Conservation (phyloP, 129 eudicot species). For the Flaveria brownii region DNA sequence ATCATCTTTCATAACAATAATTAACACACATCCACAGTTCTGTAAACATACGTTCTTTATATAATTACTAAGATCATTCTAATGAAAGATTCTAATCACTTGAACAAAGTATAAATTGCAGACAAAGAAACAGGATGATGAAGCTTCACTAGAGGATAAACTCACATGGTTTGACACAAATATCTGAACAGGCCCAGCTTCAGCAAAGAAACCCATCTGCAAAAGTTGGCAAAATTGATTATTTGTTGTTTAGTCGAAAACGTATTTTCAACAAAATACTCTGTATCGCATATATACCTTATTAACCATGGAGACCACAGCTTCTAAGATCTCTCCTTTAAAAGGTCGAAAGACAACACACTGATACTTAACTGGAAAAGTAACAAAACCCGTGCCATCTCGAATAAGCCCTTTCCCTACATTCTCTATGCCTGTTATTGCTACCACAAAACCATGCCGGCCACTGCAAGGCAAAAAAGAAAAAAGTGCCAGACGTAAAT, state of each 20-base stretch:
- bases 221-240: background rate
- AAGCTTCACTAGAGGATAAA: background rate
- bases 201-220: slow-evolving; percentile 99
- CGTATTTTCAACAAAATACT: background rate
- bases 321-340: slow-evolving; percentile 95
- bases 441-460: slow-evolving; percentile 92
- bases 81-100: background rate
- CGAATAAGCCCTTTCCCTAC: slow-evolving; percentile 91
- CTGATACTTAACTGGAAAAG: slow-evolving; percentile 85
- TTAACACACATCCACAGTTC: background rate
- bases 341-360: slow-evolving; percentile 95
- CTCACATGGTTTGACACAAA: slow-evolving; percentile 93
- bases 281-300: slow-evolving; percentile 48
- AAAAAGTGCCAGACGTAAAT: background rate
- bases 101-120: background rate
- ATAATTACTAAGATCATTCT: background rate
- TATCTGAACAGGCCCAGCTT: slow-evolving; percentile 94
- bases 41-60: background rate
- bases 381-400: slow-evolving; percentile 93
- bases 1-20: background rate
- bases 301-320: slow-evolving; percentile 96
- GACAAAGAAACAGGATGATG: background rate
- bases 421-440: slow-evolving; percentile 78
- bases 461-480: slow-evolving; percentile 50
- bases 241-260: background rate